Evolutionary conservation across 805 yeast genomes (phyloP), one percentile per base, ranked within the genome.

Genomic region (Tetrapisispora fleetii): DNA sequence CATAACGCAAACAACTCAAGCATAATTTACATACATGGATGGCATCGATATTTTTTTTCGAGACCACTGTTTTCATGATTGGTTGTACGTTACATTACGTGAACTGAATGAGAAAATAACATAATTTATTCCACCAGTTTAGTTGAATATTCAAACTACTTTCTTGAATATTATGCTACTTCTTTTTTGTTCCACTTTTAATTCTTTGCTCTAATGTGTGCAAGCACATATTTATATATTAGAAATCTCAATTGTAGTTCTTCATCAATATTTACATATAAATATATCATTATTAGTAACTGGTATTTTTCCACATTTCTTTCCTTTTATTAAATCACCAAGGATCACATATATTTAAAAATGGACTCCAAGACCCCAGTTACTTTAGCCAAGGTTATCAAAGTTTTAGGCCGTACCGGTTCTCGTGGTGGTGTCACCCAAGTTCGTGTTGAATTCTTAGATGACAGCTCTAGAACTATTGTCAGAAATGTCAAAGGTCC

Each of bases 351-450:
- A 41, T 41, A 41, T 41, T 30, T 32, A 41, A 41, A 41, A 41
- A 41, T 41, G 44, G 70, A 66, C 58, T 57, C 75, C 69, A 71
- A 82, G 77, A 81, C 87, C 76, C 96, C 96, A 73, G 97, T 91
- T 70, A 93, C 96, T 80, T 87, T 91, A 77, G 99, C 98, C 74
- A 91, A 91, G 82, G 99, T 91, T 73, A 88, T 88, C 78, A 93
- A 91, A 81, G 98, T 91, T 75, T 83, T 91, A 77, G 98, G 98
- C 76, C 91, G 99, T 80, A 91, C 99, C 84, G 99, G 99, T 75
- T 91, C 99, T 75, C 91, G 98, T 80, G 98, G 98, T 85, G 96
- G 96, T 81, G 96, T 87, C 76, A 87, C 95, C 78, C 96, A 87
- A 78, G 96, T 88, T 77, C 87, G 96, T 77, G 96, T 87, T 70